A percentile compares a stretch with the other conserved stretches of the same genome.
Evolutionary conservation across 78 protist species (phyloP).

Genomic region (Andalucia godoyi): DNA sequence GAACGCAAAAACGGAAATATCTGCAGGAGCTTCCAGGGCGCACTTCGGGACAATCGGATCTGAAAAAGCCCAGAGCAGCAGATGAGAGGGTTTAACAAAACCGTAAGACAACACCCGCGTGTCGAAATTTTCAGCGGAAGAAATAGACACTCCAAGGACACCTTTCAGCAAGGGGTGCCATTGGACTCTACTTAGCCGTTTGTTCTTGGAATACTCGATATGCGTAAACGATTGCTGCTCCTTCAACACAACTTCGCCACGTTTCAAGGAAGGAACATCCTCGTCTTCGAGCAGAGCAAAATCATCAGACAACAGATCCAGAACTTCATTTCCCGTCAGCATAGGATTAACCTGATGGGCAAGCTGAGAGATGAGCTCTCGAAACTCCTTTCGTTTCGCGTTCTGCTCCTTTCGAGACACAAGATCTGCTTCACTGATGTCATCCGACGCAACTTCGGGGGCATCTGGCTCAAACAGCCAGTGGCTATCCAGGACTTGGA

Average conservation of each 20-base stretch:
- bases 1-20: conserved; percentile 4
- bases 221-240: not conserved
- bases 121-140: not conserved
- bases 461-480: too few relatives aligned
- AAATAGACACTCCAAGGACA: not conserved
- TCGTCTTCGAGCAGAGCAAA: not conserved
- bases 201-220: not conserved
- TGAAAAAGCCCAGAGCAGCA: conserved; percentile 7
- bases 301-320: conserved; percentile 7
- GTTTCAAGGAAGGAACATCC: not conserved
- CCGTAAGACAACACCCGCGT: not conserved
- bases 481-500: not conserved
- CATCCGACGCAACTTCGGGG: too few relatives aligned
- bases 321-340: not conserved
- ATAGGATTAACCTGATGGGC: not conserved
- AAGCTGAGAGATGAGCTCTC: not conserved
- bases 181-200: not conserved
- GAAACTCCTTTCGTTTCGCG: not conserved
- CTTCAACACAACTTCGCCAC: not conserved
- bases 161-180: conserved; percentile 8
- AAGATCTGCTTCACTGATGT: too few relatives aligned
- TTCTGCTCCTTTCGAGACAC: not conserved
- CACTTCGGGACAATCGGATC: conserved; percentile 10
- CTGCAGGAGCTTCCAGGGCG: conserved; percentile 12
- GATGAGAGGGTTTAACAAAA: not conserved